These are phyloP conservation scores for Kernera saxatilis DNA, from an alignment of 345 rosid genomes.

Conservation along the genomic window DNA sequence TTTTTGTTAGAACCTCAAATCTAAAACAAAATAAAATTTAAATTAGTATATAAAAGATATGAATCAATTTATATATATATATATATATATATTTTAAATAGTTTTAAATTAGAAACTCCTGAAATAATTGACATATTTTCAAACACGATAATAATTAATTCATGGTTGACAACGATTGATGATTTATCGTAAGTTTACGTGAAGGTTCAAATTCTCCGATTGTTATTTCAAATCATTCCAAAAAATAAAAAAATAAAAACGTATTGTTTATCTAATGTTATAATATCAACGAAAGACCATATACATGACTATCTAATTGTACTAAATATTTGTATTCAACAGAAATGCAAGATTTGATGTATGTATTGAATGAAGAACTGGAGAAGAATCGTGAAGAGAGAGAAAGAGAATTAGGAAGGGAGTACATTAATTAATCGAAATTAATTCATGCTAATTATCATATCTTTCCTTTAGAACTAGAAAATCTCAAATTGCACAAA, in stretches of 20 bases:
- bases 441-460: not conserved
- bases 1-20: not conserved
- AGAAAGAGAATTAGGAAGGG: not conserved
- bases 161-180: not conserved
- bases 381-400: not conserved
- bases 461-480: not conserved
- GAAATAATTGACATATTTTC: not conserved
- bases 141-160: not conserved
- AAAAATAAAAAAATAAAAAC: not conserved
- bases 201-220: not conserved
- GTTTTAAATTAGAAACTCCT: not conserved
- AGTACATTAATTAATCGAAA: not conserved
- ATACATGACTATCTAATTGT: not conserved
- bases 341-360: not conserved
- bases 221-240: not conserved
- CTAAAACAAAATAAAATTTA: not conserved
- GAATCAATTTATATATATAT: not conserved
- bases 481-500: not conserved
- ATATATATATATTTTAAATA: too few species aligned
- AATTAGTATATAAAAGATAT: not conserved
- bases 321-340: not conserved
- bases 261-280: not conserved
- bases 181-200: too few species aligned
- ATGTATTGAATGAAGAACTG: not conserved
- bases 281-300: not conserved